Conservation (phyloP, 768 basidiomycete genomes). For the Amanita inopinata region DNA sequence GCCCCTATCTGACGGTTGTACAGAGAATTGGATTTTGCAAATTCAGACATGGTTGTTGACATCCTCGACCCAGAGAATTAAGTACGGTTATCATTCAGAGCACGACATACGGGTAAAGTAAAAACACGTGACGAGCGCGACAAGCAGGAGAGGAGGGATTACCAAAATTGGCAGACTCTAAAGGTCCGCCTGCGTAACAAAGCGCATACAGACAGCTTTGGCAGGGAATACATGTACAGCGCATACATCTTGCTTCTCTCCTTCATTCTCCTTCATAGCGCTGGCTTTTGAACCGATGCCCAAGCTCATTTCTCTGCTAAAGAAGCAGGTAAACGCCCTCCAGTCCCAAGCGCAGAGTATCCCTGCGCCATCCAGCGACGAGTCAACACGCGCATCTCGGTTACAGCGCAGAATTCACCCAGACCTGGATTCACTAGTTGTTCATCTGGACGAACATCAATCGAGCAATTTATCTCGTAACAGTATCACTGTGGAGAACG, state of each 20-base stretch:
- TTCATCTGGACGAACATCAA: slow-evolving; percentile 16
- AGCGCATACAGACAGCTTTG: no score
- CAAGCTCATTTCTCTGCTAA: slow-evolving; percentile 4
- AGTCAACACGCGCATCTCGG: slow-evolving; percentile 1
- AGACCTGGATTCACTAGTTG: slow-evolving; percentile 20
- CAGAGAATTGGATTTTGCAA: no score
- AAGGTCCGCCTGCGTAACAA: no score
- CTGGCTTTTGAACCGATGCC: slow-evolving; percentile 1
- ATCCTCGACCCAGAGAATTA: no score
- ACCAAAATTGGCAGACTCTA: slow-evolving; percentile 1
- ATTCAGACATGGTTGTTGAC: no score
- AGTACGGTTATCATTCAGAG: no score
- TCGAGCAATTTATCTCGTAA: neutral
- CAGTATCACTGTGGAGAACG: neutral
- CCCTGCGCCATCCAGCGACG: neutral
- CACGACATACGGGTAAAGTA: no score
- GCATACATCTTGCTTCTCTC: slow-evolving; percentile 1
- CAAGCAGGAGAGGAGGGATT: neutral
- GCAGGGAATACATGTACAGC: no score
- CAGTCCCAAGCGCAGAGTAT: neutral
- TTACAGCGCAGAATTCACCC: slow-evolving; percentile 27
- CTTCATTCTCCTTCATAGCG: neutral
- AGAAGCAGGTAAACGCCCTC: neutral
- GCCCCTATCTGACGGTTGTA: no score
- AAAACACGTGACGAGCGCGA: slow-evolving; percentile 4